phyloP scores from a whole-genome alignment of 2,329 filamentous ascomycete species.

The Gyromitra esculenta region DNA sequence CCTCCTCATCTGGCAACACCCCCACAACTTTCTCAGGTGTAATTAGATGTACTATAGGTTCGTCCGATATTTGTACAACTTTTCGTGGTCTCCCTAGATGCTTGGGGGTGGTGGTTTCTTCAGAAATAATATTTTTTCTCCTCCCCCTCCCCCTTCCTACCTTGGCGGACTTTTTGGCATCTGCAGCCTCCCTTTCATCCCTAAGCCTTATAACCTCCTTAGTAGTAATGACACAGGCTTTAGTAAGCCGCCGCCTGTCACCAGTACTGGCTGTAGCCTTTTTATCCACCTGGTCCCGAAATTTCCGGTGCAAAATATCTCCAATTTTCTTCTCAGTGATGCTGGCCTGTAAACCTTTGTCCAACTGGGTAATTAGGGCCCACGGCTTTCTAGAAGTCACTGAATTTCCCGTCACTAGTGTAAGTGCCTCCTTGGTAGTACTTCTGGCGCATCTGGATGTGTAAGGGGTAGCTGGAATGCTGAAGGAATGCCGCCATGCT shows the following conservation, averaged over 20 bases:
- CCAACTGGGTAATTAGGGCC: background rate
- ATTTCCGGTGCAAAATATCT: background rate
- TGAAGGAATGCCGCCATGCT: background rate
- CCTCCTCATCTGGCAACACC: slow-evolving; percentile 6
- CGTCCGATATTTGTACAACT: slow-evolving; percentile 12
- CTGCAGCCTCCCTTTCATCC: background rate
- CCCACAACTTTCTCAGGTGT: background rate
- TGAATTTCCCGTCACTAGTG: slow-evolving; percentile 5
- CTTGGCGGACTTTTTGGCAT: slow-evolving; percentile 6
- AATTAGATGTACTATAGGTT: background rate
- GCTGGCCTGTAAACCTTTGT: slow-evolving; percentile 1
- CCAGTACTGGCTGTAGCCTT: background rate
- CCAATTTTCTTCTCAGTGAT: slow-evolving; percentile 35
- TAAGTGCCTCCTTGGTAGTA: background rate
- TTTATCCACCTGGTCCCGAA: slow-evolving; percentile 1
- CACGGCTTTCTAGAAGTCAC: background rate
- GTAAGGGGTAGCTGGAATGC: background rate
- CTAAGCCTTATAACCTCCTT: too few species aligned
- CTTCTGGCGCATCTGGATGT: background rate
- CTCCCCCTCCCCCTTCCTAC: background rate
- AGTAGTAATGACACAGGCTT: slow-evolving; percentile 8
- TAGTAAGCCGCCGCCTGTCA: slow-evolving; percentile 16
- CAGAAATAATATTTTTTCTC: slow-evolving; percentile 1
- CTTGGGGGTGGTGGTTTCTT: slow-evolving; percentile 9
- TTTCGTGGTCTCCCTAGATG: background rate